Conservation (phyloP, 1,284 basidiomycete genomes). For the Pascua sp. region DNA sequence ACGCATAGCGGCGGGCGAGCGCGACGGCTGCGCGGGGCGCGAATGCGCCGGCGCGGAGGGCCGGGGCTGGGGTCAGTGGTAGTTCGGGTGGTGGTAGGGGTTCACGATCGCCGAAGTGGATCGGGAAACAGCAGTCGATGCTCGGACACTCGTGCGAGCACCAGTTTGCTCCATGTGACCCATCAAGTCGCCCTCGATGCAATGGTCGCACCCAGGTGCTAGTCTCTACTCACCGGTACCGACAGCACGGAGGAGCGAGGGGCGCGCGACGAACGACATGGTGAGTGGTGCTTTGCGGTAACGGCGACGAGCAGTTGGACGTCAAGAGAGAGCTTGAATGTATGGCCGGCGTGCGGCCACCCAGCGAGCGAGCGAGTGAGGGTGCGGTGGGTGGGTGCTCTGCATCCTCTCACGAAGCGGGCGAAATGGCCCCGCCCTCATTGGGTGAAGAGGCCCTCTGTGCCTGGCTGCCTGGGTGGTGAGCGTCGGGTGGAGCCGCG, state of each 20-base stretch:
- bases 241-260: conserved; percentile 19
- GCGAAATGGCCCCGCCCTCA: too few relatives aligned
- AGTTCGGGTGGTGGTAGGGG: background rate
- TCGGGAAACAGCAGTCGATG: background rate
- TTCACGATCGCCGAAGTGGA: background rate
- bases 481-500: too few relatives aligned
- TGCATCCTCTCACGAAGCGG: too few relatives aligned
- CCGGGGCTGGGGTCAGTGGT: conserved; percentile 14
- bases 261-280: conserved; percentile 18
- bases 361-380: too few relatives aligned
- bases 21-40: conserved; percentile 2
- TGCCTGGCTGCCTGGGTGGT: too few relatives aligned
- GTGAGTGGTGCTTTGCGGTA: too few relatives aligned
- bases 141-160: background rate
- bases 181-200: background rate
- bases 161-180: background rate
- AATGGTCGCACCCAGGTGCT: background rate
- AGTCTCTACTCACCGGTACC: conserved; percentile 14
- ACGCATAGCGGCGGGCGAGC: conserved; percentile 15
- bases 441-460: too few relatives aligned
- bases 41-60: conserved; percentile 5
- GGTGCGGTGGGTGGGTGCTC: too few relatives aligned
- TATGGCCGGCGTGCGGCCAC: too few relatives aligned
- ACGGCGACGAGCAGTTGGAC: too few relatives aligned
- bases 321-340: too few relatives aligned